These are phyloP conservation scores for Cornus suecica DNA, from an alignment of 148 eudicot species.

Conservation along the genomic window DNA sequence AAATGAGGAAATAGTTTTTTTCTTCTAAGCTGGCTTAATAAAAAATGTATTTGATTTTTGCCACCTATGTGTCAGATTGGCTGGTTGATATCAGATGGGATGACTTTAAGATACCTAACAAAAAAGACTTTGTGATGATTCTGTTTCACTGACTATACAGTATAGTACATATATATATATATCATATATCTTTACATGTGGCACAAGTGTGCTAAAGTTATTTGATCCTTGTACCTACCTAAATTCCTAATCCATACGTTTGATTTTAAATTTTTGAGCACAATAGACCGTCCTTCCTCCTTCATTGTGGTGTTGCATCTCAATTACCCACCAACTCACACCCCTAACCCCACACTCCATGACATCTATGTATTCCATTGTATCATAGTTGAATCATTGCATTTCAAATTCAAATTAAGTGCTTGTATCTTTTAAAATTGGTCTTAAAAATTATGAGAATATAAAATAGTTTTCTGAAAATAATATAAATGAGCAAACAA, in stretches of 20 bases:
- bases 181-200: conserved; percentile 5
- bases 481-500: no score
- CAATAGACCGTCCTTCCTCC: background rate
- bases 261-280: conserved; percentile 28
- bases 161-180: background rate
- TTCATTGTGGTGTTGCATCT: background rate
- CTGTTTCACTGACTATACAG: background rate
- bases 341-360: background rate
- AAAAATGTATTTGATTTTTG: background rate
- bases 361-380: background rate
- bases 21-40: no score
- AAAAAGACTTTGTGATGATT: background rate
- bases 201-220: background rate
- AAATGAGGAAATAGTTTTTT: background rate
- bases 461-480: no score
- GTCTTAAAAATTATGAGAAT: no score
- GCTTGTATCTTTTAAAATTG: no score
- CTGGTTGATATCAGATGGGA: background rate
- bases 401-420: conserved; percentile 12
- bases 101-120: background rate
- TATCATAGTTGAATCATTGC: conserved; percentile 21
- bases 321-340: conserved; percentile 7
- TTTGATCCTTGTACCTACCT: conserved; percentile 7
- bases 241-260: conserved; percentile 1
- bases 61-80: background rate